A percentile compares a stretch with the other conserved stretches of the same genome.
These are phyloP conservation scores for Nicotiana tomentosiformis DNA, from an alignment of 257 asterid species.

Conservation along the genomic window DNA sequence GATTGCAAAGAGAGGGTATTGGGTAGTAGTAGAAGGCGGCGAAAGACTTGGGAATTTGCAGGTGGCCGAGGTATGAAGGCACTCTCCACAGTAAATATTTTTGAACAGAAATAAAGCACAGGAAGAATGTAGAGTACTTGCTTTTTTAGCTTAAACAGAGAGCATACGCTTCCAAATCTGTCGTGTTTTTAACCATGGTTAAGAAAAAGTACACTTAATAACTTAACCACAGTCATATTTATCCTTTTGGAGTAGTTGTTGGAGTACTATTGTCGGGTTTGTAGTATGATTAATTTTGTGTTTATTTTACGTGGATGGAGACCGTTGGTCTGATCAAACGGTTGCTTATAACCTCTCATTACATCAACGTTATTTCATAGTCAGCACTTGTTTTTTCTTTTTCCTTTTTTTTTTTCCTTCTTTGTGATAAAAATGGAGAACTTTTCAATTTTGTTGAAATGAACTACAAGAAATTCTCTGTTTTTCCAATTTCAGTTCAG, in stretches of 20 bases:
- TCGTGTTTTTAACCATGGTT: slow-evolving; percentile 14
- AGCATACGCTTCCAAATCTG: not conserved
- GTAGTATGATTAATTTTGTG: not conserved
- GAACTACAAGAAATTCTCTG: not conserved
- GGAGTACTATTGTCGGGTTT: slow-evolving; percentile 1
- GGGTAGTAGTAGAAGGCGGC: slow-evolving; percentile 35
- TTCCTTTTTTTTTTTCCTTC: not conserved
- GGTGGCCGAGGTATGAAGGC: slow-evolving; percentile 24
- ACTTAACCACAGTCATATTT: slow-evolving; percentile 9
- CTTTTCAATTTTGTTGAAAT: too few relatives aligned
- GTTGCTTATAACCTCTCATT: not conserved
- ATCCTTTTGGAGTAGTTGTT: not conserved
- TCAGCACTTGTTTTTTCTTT: too few relatives aligned
- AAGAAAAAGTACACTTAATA: not conserved
- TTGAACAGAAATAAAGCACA: not conserved
- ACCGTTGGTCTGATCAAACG: not conserved
- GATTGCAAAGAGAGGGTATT: not conserved
- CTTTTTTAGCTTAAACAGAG: not conserved
- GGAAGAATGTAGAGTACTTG: not conserved
- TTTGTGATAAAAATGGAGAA: too few relatives aligned
- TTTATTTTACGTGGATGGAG: not conserved
- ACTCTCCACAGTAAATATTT: not conserved
- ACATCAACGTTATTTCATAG: not conserved
- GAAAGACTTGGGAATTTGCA: slow-evolving; percentile 28
- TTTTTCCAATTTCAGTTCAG: not conserved